These are phyloP conservation scores for Phlyctochytrium bullatum DNA, from an alignment of 192 early-diverging fungal genomes.

Conservation along the genomic window DNA sequence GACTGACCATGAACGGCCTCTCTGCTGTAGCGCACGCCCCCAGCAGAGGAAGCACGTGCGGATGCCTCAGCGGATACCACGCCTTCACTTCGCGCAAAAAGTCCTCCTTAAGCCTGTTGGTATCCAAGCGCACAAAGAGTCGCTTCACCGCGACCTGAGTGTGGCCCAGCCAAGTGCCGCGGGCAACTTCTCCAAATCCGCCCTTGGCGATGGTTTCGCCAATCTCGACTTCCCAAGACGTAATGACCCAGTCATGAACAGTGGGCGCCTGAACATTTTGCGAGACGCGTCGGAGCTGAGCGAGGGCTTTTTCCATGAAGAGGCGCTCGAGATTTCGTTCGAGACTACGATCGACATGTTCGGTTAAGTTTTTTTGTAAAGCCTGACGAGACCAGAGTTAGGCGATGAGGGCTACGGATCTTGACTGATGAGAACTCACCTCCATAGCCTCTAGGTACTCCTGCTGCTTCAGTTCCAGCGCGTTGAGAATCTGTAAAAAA, in stretches of 20 bases:
- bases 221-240: constrained; percentile 37
- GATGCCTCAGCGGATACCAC: constrained; percentile 41
- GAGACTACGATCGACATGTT: constrained; percentile 14
- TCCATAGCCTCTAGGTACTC: constrained; percentile 37
- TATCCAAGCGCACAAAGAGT: constrained; percentile 28
- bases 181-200: constrained; percentile 36
- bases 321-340: constrained; percentile 19
- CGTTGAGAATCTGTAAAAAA: constrained; percentile 19
- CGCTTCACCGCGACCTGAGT: constrained; percentile 34
- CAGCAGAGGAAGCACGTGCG: constrained; percentile 36
- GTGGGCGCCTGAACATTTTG: constrained; percentile 1
- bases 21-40: constrained; percentile 38
- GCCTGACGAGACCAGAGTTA: constrained; percentile 18
- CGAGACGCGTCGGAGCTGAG: constrained; percentile 13
- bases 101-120: constrained; percentile 15
- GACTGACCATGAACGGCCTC: constrained; percentile 42
- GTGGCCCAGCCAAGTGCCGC: constrained; percentile 34
- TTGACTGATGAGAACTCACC: constrained; percentile 7
- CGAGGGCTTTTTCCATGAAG: constrained; percentile 30
- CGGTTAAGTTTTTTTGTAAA: constrained; percentile 20
- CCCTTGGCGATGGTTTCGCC: constrained; percentile 26
- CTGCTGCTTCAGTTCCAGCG: constrained; percentile 21
- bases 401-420: background rate
- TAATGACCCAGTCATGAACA: constrained; percentile 29
- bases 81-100: constrained; percentile 31